Evolutionary conservation across 805 yeast species (phyloP).

Genomic region (Metschnikowia bowlesiae): DNA sequence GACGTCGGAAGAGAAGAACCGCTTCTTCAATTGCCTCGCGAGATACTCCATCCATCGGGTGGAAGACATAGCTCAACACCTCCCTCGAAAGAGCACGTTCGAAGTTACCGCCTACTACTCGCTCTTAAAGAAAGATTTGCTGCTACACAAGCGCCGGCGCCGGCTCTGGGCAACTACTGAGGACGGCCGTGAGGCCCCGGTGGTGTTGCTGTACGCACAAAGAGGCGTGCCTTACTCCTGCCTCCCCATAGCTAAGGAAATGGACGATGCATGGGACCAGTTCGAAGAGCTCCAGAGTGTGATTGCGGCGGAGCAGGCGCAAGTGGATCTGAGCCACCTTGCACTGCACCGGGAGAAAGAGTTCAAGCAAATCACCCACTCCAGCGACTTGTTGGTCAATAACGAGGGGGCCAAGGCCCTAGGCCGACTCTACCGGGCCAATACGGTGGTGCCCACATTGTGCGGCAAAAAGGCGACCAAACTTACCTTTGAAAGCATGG

Average conservation of each 20-base stretch:
- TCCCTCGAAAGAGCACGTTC: constrained; percentile 39
- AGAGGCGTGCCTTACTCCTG: constrained; percentile 30
- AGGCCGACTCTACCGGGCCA: constrained; percentile 9
- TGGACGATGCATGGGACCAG: constrained; percentile 39
- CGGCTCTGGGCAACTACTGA: not conserved
- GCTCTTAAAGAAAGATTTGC: constrained; percentile 27
- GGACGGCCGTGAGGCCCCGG: not conserved
- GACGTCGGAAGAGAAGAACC: constrained; percentile 46
- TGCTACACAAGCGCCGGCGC: not conserved
- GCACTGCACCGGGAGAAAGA: not conserved
- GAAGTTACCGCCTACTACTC: constrained; percentile 47
- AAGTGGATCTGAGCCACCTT: not conserved
- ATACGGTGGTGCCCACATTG: constrained; percentile 4
- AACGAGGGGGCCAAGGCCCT: not conserved
- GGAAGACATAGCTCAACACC: constrained; percentile 33
- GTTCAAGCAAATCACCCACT: not conserved
- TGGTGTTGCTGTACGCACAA: constrained; percentile 8
- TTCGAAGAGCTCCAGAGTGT: constrained; percentile 42
- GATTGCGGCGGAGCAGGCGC: constrained; percentile 20
- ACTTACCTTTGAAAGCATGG: constrained; percentile 11
- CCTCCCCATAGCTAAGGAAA: constrained; percentile 51
- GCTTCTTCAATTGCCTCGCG: constrained; percentile 47
- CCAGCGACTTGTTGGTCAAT: constrained; percentile 2
- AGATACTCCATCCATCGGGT: constrained; percentile 46
- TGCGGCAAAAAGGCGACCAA: constrained; percentile 1